phyloP scores from a whole-genome alignment of 108 stramenopile species.

The Skeletonema marinoi region DNA sequence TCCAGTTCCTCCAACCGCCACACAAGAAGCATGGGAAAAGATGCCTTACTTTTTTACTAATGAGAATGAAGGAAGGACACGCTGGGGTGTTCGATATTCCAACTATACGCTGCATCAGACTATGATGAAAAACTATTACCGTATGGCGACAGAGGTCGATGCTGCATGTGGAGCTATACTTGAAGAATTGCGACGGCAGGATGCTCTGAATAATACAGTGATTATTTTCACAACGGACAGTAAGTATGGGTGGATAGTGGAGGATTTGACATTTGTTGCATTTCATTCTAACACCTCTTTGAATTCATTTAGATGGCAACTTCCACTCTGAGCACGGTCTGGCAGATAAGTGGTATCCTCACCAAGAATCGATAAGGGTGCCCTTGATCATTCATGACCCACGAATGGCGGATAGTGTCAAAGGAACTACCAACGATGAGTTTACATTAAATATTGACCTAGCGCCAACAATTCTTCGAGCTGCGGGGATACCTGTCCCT shows the following conservation, averaged over 20 bases:
- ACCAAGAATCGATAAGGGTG: constrained; percentile 79
- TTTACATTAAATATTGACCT: constrained; percentile 82
- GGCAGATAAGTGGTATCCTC: constrained; percentile 63
- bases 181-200: constrained; percentile 56
- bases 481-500: constrained; percentile 60
- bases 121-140: constrained; percentile 79
- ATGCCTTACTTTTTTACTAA: constrained; percentile 61
- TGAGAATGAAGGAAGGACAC: constrained; percentile 65
- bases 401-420: constrained; percentile 60
- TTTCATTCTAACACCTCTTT: neutral
- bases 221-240: constrained; percentile 87
- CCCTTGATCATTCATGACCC: constrained; percentile 84
- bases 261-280: neutral
- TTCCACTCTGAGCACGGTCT: constrained; percentile 66
- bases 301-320: constrained; percentile 53
- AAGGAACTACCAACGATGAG: constrained; percentile 63
- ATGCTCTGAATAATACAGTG: constrained; percentile 63
- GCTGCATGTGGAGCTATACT: constrained; percentile 55
- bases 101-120: constrained; percentile 55
- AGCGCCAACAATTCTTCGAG: constrained; percentile 75
- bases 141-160: constrained; percentile 61
- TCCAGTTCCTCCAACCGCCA: constrained; percentile 52
- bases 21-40: constrained; percentile 38
- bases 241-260: neutral
- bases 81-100: constrained; percentile 62